Percentiles rank a stretch among this genome's conserved stretches.
phyloP scores from a whole-genome alignment of 768 basidiomycete genomes.

The Lactarius sanguifluus region DNA sequence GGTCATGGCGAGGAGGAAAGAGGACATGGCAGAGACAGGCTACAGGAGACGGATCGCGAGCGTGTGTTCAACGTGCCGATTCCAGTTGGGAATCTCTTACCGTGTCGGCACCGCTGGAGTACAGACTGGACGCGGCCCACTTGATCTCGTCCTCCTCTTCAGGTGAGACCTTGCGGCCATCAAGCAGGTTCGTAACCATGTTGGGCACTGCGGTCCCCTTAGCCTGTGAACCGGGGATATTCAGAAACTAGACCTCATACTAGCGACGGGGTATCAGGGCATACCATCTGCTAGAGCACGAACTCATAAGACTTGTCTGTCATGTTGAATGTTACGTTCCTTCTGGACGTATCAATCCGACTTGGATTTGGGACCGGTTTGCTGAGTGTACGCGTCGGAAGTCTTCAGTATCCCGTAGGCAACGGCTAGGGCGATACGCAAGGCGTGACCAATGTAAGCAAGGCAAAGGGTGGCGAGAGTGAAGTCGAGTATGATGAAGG shows the following conservation, averaged over 20 bases:
- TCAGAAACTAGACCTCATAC: not conserved
- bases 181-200: conserved; percentile 27
- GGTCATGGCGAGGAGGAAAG: conserved; percentile 35
- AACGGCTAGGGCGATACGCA: too few species aligned
- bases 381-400: too few species aligned
- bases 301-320: conserved; percentile 27
- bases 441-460: too few species aligned
- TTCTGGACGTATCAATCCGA: too few species aligned
- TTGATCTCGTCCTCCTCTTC: conserved; percentile 26
- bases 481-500: too few species aligned
- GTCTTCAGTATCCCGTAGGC: too few species aligned
- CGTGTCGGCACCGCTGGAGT: conserved; percentile 31
- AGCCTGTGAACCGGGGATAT: conserved; percentile 6
- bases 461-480: too few species aligned
- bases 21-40: conserved; percentile 32
- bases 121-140: conserved; percentile 32
- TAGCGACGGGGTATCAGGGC: not conserved
- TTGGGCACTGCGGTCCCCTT: conserved; percentile 27
- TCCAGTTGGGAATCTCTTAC: conserved; percentile 13
- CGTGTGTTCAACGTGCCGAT: too few species aligned
- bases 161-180: conserved; percentile 14
- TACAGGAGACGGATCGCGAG: not conserved
- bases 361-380: too few species aligned
- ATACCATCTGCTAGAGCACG: conserved; percentile 28
- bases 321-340: too few species aligned